Evolutionary conservation across 805 yeast species (phyloP).

Genomic region (Sugiyamaella boreocaroliniensis): DNA sequence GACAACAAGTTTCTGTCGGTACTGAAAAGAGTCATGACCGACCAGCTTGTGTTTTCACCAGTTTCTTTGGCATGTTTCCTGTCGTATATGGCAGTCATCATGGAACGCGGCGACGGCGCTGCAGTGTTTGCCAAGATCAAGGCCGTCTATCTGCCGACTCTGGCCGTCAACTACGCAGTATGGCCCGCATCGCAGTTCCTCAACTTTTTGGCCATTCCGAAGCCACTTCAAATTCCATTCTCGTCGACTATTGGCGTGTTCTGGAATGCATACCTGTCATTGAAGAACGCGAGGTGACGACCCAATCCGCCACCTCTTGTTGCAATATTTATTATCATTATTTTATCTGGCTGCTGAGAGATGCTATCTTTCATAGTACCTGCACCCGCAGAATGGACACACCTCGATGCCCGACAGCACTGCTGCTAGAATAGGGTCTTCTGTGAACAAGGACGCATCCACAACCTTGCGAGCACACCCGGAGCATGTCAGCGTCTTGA

Average conservation of each 20-base stretch:
- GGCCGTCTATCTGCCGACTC: constrained; percentile 53
- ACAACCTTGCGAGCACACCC: constrained; percentile 25
- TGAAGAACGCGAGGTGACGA: constrained; percentile 17
- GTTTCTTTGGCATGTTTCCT: constrained; percentile 69
- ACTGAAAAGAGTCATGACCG: constrained; percentile 78
- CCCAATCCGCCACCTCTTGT: not conserved
- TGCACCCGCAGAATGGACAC: constrained; percentile 26
- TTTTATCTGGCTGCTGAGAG: not conserved
- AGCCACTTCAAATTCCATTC: constrained; percentile 83
- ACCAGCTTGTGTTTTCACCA: constrained; percentile 87
- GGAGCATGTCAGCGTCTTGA: constrained; percentile 23
- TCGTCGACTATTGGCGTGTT: constrained; percentile 79
- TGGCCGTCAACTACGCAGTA: constrained; percentile 69
- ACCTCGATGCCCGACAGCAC: constrained; percentile 18
- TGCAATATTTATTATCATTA: not conserved
- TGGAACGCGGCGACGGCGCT: constrained; percentile 65
- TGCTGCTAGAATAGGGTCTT: constrained; percentile 1
- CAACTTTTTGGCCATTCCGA: constrained; percentile 73
- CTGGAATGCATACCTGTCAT: constrained; percentile 83
- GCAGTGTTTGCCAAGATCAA: constrained; percentile 60
- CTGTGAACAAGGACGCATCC: not conserved
- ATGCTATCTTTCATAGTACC: constrained; percentile 15
- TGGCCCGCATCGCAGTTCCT: constrained; percentile 86
- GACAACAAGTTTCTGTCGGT: constrained; percentile 73
- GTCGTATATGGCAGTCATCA: constrained; percentile 71